Percentiles rank a stretch among this genome's conserved stretches.
These are phyloP conservation scores for Eimeria sp. DNA, from an alignment of 169 alveolate species.

Conservation along the genomic window DNA sequence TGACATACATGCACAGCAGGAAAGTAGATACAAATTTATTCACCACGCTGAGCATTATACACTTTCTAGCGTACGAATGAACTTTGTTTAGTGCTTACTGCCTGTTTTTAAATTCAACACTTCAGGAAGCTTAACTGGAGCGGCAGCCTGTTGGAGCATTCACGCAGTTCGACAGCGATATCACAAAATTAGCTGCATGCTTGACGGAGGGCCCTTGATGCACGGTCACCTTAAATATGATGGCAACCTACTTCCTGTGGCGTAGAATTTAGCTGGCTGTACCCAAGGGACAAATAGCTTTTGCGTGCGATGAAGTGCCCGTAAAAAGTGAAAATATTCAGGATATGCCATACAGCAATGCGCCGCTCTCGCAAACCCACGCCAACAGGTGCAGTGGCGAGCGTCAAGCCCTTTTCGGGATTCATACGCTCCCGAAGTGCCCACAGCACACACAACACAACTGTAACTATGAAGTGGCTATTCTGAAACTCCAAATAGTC, in stretches of 20 bases:
- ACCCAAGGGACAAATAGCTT: not conserved
- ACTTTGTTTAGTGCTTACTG: not conserved
- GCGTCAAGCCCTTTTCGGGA: not conserved
- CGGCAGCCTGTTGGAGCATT: not conserved
- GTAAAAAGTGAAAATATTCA: not conserved
- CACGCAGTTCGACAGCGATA: not conserved
- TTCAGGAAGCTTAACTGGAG: not conserved
- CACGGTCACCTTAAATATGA: not conserved
- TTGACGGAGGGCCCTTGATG: not conserved
- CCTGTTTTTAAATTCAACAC: not conserved
- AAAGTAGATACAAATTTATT: not conserved
- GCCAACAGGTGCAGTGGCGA: not conserved
- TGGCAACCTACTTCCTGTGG: not conserved
- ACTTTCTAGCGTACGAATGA: not conserved
- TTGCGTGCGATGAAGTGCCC: not conserved
- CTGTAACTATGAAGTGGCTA: not conserved
- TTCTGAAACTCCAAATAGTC: not conserved
- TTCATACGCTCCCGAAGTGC: not conserved
- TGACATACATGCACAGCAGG: not conserved
- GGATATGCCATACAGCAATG: not conserved
- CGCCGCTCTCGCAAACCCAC: not conserved
- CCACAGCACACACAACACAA: not conserved
- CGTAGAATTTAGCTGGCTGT: not conserved
- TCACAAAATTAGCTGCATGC: not conserved
- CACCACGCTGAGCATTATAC: not conserved